Evolutionary conservation across 148 eudicot genomes (phyloP), one percentile per base, ranked within the genome.

Genomic region (Rhododendron vialii): DNA sequence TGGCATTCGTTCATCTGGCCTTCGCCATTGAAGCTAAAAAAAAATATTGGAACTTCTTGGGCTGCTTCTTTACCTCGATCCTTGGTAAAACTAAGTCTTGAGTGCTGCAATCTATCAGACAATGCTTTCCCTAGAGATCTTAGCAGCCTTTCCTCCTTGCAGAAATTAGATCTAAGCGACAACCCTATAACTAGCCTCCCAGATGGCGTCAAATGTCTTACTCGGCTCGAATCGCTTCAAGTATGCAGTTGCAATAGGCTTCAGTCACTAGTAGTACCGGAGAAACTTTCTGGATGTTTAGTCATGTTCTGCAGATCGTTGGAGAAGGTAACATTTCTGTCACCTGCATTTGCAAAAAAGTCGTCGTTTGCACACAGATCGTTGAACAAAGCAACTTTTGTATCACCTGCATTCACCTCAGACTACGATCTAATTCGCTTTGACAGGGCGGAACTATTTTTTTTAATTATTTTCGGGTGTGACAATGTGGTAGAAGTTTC

Each of bases 101-200:
- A 0, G 15, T 4, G 41, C 10, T 82, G 83, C 43, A n/a, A 28
- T 28, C 26, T 65, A 4, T 18, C 28, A 7, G 36, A 53, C 15
- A 14, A 83, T 69, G 5, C n/a, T 24, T 41, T 83, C n/a, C 77
- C 59, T 5, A 83, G 1, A 35, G 59, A 83, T 33, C 8, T 81
- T 8, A 18, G 83, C 36, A 18, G 22, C 43, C 47, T 81, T 33
- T 33, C 83, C 43, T 30, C 22, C 1, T 81, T 81, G 83, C 13
- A 0, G 8, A 1, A 7, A 12, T 81, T 81, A 24, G n/a, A 81
- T 20, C 65, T 81, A 20, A 33, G 83, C 14, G 2, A 2, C 8
- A 81, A 81, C 8, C 83, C 67, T 30, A 81, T 81, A 18, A 11
- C 26, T 81, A 53, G 47, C 45, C 43, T 83, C 10, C 85, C 85